Percentiles rank a stretch among this genome's conserved stretches.
Evolutionary conservation across 208 protist genomes (phyloP).

Genomic region (Crithidia sp.): DNA sequence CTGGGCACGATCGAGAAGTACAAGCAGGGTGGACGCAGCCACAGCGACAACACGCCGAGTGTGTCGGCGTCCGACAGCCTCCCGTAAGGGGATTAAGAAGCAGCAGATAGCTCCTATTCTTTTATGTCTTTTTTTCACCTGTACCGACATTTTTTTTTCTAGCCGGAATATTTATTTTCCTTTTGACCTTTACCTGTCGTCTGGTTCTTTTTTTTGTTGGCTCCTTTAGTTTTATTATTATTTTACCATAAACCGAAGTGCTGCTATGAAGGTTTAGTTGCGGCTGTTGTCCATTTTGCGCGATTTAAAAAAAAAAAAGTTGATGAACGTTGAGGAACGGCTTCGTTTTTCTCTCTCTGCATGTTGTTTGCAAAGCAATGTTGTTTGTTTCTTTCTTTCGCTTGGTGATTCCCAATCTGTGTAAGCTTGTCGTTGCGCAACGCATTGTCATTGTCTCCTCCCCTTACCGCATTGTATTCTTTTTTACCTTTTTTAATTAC

Average conservation of each 20-base stretch:
- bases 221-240: too few relatives aligned
- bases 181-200: too few relatives aligned
- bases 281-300: too few relatives aligned
- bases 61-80: constrained; percentile 1
- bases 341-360: too few relatives aligned
- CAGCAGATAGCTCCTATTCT: constrained; percentile 1
- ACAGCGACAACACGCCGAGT: constrained; percentile 9
- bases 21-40: constrained; percentile 14
- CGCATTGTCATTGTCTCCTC: neutral
- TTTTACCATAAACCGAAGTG: too few relatives aligned
- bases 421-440: neutral
- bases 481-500: constrained; percentile 1
- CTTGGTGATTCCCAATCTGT: neutral
- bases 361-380: too few relatives aligned
- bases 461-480: neutral
- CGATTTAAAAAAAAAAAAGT: too few relatives aligned
- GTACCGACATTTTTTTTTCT: neutral
- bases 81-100: neutral
- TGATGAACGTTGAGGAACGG: too few relatives aligned
- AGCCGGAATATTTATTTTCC: too few relatives aligned
- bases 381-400: neutral
- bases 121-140: constrained; percentile 27
- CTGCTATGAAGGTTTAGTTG: too few relatives aligned
- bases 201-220: too few relatives aligned
- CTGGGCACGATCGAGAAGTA: constrained; percentile 34